Conservation (phyloP, 164 flowering plant species). For the Aristolochia contorta region DNA sequence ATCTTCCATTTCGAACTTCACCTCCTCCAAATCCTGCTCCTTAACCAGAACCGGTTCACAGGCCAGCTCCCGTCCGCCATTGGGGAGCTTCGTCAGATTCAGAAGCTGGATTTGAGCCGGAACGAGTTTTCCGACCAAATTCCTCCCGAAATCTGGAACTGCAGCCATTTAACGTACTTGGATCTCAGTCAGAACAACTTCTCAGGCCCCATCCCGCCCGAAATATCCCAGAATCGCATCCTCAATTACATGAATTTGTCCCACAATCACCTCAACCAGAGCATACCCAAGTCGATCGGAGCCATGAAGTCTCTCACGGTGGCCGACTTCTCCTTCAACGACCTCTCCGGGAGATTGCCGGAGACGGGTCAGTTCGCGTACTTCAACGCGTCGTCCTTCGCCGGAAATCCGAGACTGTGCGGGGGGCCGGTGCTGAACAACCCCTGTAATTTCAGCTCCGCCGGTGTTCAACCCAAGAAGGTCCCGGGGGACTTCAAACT, state of each 20-base stretch:
- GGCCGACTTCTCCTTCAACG: conserved; percentile 92
- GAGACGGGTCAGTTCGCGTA: conserved; percentile 71
- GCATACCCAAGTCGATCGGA: conserved; percentile 67
- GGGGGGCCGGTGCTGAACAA: conserved; percentile 62
- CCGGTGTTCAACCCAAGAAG: conserved; percentile 18
- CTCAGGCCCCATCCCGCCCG: conserved; percentile 59
- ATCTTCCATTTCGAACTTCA: conserved; percentile 48
- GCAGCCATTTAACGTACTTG: conserved; percentile 52
- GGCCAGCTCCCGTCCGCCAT: conserved; percentile 61
- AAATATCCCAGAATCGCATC: conserved; percentile 49
- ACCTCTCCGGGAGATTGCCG: conserved; percentile 72
- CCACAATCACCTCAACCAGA: conserved; percentile 52
- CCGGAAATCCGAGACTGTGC: conserved; percentile 78
- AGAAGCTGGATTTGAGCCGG: conserved; percentile 61
- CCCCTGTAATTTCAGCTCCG: conserved; percentile 57
- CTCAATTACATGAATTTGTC: conserved; percentile 79
- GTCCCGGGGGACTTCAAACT: conserved; percentile 49
- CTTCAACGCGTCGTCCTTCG: conserved; percentile 77
- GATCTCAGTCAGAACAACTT: conserved; percentile 83
- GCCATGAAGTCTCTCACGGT: conserved; percentile 74
- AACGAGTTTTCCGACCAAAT: conserved; percentile 52
- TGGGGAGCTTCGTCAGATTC: conserved; percentile 41
- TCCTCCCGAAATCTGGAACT: conserved; percentile 59
- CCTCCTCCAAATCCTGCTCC: conserved; percentile 57
- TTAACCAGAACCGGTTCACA: conserved; percentile 55